phyloP scores from a whole-genome alignment of 2,329 filamentous ascomycete species.

The Phyllosticta citriasiana region DNA sequence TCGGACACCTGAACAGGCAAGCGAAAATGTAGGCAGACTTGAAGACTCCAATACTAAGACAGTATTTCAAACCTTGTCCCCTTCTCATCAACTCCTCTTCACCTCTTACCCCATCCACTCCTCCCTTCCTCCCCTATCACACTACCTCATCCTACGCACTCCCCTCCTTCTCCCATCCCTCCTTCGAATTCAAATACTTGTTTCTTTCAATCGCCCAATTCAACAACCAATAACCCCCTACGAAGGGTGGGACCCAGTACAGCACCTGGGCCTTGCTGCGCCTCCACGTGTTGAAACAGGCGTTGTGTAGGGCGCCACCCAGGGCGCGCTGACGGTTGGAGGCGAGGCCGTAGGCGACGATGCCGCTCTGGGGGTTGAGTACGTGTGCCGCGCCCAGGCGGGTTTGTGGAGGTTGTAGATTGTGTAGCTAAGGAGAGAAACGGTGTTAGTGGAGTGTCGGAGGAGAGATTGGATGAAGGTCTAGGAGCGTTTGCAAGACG shows the following conservation, averaged over 20 bases:
- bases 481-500: too few relatives aligned
- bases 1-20: too few relatives aligned
- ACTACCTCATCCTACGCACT: too few relatives aligned
- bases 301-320: conserved; percentile 65
- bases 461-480: too few relatives aligned
- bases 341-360: conserved; percentile 63
- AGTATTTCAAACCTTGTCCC: not conserved
- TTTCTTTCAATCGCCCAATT: conserved; percentile 87
- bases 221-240: conserved; percentile 72
- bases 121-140: too few relatives aligned
- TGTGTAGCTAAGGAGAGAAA: not conserved
- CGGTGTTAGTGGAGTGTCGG: too few relatives aligned
- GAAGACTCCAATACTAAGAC: not conserved
- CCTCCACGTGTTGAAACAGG: conserved; percentile 92
- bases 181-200: conserved; percentile 73
- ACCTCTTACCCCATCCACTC: too few relatives aligned
- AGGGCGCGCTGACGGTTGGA: conserved; percentile 84
- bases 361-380: conserved; percentile 44
- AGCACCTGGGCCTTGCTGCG: conserved; percentile 77
- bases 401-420: not conserved
- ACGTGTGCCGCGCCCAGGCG: not conserved
- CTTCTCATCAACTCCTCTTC: too few relatives aligned
- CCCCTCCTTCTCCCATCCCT: conserved; percentile 40
- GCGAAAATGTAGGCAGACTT: too few relatives aligned
- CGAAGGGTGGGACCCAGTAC: conserved; percentile 72